A percentile compares a stretch with the other conserved stretches of the same genome.
These are phyloP conservation scores for Pyricularia pennisetigena DNA, from an alignment of 2,329 filamentous ascomycete species.

Conservation along the genomic window DNA sequence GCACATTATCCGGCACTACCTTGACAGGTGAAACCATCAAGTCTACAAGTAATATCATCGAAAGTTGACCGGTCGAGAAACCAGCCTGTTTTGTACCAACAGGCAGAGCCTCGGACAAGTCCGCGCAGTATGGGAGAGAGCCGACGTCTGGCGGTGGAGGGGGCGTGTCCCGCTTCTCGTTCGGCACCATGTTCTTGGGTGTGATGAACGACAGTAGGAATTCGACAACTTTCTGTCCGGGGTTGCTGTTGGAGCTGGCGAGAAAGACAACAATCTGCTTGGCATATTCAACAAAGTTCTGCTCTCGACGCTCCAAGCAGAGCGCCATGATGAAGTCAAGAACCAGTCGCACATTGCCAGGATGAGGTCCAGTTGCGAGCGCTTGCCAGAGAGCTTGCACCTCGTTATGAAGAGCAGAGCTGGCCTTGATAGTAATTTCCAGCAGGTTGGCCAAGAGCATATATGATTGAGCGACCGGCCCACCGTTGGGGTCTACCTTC, in stretches of 20 bases:
- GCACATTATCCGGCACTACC: conserved; percentile 67
- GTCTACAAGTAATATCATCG: conserved; percentile 88
- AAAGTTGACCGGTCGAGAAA: conserved; percentile 86
- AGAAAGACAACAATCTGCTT: conserved; percentile 98
- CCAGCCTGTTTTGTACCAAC: conserved; percentile 86
- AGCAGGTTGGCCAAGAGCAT: conserved; percentile 91
- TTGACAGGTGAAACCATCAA: conserved; percentile 89
- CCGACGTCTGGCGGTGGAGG: conserved; percentile 63
- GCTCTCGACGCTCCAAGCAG: conserved; percentile 86
- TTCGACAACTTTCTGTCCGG: conserved; percentile 86
- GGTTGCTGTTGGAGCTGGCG: conserved; percentile 62
- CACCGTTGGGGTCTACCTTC: conserved; percentile 83
- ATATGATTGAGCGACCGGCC: conserved; percentile 83
- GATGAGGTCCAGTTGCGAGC: conserved; percentile 82
- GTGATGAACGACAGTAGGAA: conserved; percentile 86
- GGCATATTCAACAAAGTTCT: conserved; percentile 96
- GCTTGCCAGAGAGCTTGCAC: conserved; percentile 97
- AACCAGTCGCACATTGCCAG: conserved; percentile 86
- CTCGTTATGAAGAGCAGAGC: conserved; percentile 83
- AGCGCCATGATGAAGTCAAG: conserved; percentile 94
- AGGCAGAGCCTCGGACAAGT: conserved; percentile 68
- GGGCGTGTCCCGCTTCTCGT: conserved; percentile 64
- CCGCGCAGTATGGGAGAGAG: conserved; percentile 79
- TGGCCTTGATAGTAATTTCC: conserved; percentile 91
- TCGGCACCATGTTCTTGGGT: conserved; percentile 93